Evolutionary conservation across 1,139 yeast genomes (phyloP), one percentile per base, ranked within the genome.

Genomic region (Taphrina populina): DNA sequence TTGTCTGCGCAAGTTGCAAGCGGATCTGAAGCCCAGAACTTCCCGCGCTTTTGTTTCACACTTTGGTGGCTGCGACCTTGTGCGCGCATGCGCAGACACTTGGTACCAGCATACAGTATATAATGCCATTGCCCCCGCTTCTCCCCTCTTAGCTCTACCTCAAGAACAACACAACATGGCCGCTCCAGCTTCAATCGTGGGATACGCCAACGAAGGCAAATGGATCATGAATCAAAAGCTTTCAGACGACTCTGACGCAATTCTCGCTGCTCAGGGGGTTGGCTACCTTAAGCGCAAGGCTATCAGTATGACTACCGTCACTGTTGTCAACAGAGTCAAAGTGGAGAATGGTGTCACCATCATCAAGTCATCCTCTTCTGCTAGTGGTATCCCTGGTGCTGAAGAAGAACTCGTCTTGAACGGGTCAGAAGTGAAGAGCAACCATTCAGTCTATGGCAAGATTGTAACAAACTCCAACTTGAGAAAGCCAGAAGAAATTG

Each of bases 251-350:
- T 29, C 32, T 13, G 54, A 49, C 33, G 30, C 34, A 21, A 41
- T 49, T 6, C 54, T 49, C 17, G 44, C 54, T 10, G 54, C 54
- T n/a, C 54, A 49, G 32, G 54, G 54, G 6, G 54, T 49, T 26
- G 54, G 54, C 20, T 49, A n/a, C 40, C 24, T 49, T 30, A 49
- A 49, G 39, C 54, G 54, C n/a, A 49, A 49, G 46, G 54, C 54
- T 6, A 49, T 49, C 33, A 36, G 40, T 15, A 49, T 49, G 54
- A 34, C 44, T 20, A 49, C 54, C 27, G 46, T 49, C 40, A 39
- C 39, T 10, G 46, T 49, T 17, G 36, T 29, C 54, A 49, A 49
- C 39, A 49, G 46, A 13, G 17, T 32, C 37, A 39, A 40, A 15
- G 39, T 30, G 19, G 54, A 37, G 39, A 27, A 39, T 32, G 54